A percentile compares a stretch with the other conserved stretches of the same genome.
Evolutionary conservation across 106 monocot species (phyloP).

Genomic region (Dioscorea dumetorum): DNA sequence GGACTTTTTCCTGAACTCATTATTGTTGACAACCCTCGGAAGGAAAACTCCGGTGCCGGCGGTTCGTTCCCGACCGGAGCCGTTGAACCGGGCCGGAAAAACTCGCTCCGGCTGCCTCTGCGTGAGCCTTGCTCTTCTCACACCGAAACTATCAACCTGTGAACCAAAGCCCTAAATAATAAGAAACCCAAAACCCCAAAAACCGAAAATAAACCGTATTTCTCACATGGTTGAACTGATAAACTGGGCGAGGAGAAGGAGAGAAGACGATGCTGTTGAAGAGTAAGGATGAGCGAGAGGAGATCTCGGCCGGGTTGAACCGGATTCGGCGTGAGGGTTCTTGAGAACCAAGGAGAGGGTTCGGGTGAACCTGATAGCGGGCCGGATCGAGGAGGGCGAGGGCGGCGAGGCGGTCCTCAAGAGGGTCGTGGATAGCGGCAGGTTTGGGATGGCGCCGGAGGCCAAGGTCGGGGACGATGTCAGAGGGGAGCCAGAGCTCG

Average conservation of each 20-base stretch:
- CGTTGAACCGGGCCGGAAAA: not conserved
- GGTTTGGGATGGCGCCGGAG: not conserved
- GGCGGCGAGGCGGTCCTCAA: slow-evolving; percentile 24
- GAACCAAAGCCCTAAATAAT: not conserved
- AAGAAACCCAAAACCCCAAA: not conserved
- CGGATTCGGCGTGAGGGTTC: not conserved
- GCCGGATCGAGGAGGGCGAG: slow-evolving; percentile 10
- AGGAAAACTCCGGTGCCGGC: slow-evolving; percentile 10
- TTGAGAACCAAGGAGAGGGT: not conserved
- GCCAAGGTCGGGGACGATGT: slow-evolving; percentile 23
- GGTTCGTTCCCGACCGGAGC: not conserved
- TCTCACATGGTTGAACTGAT: not conserved
- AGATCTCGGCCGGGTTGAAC: not conserved
- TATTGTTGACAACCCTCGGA: not conserved
- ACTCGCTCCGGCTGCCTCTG: not conserved
- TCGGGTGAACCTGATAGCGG: not conserved
- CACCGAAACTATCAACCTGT: slow-evolving; percentile 6
- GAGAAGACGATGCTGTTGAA: not conserved
- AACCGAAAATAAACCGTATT: not conserved
- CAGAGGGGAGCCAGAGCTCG: slow-evolving; percentile 42
- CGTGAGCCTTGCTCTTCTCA: slow-evolving; percentile 5
- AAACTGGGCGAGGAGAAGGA: not conserved
- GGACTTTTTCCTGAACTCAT: not conserved
- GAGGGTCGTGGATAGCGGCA: not conserved
- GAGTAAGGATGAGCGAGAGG: too few relatives aligned